Conservation (phyloP, 169 alveolate species). For the Toxoplasma gondii region DNA sequence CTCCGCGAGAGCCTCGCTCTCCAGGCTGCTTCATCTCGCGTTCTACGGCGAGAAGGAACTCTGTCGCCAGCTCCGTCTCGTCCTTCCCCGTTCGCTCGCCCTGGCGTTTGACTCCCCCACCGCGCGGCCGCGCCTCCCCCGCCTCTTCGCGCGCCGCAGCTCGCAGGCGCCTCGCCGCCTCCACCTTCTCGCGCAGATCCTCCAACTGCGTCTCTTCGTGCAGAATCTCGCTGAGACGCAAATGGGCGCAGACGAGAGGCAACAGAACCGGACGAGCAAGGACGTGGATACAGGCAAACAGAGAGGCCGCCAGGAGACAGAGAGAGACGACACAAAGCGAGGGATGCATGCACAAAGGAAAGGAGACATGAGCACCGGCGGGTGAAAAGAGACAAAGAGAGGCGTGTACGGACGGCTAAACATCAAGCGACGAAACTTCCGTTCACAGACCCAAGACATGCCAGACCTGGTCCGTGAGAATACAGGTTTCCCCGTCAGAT, state of each 20-base stretch:
- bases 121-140: background rate
- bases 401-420: too few relatives aligned
- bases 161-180: background rate
- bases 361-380: too few relatives aligned
- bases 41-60: background rate
- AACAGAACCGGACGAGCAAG: background rate
- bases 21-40: background rate
- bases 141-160: conserved; percentile 26
- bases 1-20: background rate
- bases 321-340: too few relatives aligned
- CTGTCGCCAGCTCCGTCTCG: background rate
- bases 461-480: too few relatives aligned
- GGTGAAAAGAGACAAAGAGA: too few relatives aligned
- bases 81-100: background rate
- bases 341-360: too few relatives aligned
- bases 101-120: background rate
- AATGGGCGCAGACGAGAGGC: background rate
- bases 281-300: background rate
- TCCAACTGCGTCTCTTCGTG: conserved; percentile 30
- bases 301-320: too few relatives aligned
- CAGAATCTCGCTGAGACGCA: conserved; percentile 13
- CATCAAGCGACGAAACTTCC: too few relatives aligned
- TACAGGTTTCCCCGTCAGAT: too few relatives aligned
- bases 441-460: too few relatives aligned
- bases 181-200: background rate